Evolutionary conservation across 225 moss, liverwort and hornwort species (phyloP).

Genomic region (Sphagnum contortum): DNA sequence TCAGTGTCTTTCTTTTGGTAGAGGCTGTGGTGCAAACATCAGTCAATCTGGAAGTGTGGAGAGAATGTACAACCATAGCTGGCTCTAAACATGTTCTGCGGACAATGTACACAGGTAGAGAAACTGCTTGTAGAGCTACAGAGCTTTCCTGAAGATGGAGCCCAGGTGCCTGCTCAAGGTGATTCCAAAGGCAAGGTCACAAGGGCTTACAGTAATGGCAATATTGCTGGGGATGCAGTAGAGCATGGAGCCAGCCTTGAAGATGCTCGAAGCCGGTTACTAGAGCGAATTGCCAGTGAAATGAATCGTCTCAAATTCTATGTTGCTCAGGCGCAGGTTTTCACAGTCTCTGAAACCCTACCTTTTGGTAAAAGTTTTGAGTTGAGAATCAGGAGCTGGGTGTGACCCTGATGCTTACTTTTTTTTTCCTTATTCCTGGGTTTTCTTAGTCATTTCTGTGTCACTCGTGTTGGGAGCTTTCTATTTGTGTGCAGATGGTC

Average conservation of each 20-base stretch:
- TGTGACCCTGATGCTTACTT: too few relatives aligned
- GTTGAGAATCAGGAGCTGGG: too few relatives aligned
- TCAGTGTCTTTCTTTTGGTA: too few relatives aligned
- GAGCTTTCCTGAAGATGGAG: constrained; percentile 70
- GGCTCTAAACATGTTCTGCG: neutral
- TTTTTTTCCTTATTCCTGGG: too few relatives aligned
- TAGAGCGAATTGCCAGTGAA: constrained; percentile 92
- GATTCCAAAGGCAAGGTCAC: constrained; percentile 26
- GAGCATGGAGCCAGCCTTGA: constrained; percentile 68
- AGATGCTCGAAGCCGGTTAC: constrained; percentile 66
- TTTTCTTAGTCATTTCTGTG: too few relatives aligned
- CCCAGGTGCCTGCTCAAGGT: constrained; percentile 27
- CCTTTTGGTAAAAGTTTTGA: too few relatives aligned
- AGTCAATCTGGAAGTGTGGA: too few relatives aligned
- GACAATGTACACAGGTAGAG: constrained; percentile 46
- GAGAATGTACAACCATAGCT: too few relatives aligned
- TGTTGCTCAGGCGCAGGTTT: constrained; percentile 79
- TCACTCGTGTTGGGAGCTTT: neutral
- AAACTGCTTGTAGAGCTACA: constrained; percentile 84
- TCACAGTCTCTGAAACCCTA: neutral
- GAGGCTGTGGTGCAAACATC: too few relatives aligned
- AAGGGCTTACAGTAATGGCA: constrained; percentile 38
- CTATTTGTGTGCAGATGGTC: neutral
- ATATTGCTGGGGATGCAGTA: constrained; percentile 29
- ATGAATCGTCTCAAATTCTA: constrained; percentile 95